Evolutionary conservation across 306 rosid species (phyloP).

Genomic region (Vigna nakashimae): DNA sequence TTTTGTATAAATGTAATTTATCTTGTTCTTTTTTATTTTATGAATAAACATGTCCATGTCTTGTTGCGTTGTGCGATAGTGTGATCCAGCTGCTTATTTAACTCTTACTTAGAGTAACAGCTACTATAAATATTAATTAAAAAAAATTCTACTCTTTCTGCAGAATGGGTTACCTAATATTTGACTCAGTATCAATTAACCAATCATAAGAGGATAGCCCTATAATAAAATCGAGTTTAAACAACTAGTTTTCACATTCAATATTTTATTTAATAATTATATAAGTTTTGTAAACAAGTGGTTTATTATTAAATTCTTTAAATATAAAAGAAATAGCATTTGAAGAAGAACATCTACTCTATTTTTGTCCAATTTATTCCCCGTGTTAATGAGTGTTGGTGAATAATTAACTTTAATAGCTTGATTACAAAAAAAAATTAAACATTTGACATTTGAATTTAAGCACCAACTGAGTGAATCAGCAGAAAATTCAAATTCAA

Average conservation of each 20-base stretch:
- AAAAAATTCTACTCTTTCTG: not conserved
- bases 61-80: constrained; percentile 39
- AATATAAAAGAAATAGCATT: too few relatives aligned
- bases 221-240: not conserved
- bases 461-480: too few relatives aligned
- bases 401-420: too few relatives aligned
- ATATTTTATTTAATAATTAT: not conserved
- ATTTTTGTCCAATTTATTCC: too few relatives aligned
- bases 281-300: not conserved
- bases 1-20: not conserved
- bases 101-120: constrained; percentile 62
- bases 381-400: too few relatives aligned
- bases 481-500: too few relatives aligned
- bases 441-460: too few relatives aligned
- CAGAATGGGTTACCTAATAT: constrained; percentile 53
- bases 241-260: constrained; percentile 37
- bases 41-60: constrained; percentile 23
- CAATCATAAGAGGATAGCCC: constrained; percentile 19
- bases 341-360: too few relatives aligned
- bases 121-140: constrained; percentile 38
- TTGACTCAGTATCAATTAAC: constrained; percentile 47
- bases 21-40: not conserved
- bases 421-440: too few relatives aligned
- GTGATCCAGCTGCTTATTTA: constrained; percentile 56
- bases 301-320: not conserved